These are phyloP conservation scores for Candida ulmi DNA, from an alignment of 805 yeast species.

Conservation along the genomic window DNA sequence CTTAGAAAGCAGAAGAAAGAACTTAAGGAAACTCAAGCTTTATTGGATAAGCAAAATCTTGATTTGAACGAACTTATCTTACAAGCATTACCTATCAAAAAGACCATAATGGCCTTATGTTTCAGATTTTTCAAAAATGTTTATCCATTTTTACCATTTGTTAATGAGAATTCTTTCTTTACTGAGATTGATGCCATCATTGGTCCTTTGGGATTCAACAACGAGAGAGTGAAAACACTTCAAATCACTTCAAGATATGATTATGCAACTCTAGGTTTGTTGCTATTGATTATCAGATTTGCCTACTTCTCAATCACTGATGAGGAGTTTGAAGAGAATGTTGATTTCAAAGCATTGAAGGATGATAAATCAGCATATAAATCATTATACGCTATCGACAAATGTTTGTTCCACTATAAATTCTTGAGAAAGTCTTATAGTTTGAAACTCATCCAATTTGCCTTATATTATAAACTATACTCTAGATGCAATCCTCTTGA, in stretches of 20 bases:
- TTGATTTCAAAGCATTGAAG: slow-evolving; percentile 2
- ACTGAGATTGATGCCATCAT: slow-evolving; percentile 13
- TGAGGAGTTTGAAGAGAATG: slow-evolving; percentile 6
- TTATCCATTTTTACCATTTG: slow-evolving; percentile 21
- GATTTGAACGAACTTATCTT: slow-evolving; percentile 10
- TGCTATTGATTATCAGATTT: slow-evolving; percentile 18
- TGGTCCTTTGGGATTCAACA: slow-evolving; percentile 2
- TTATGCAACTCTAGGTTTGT: slow-evolving; percentile 17
- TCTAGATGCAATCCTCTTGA: slow-evolving; percentile 47
- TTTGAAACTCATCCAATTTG: slow-evolving; percentile 47
- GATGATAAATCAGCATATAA: slow-evolving; percentile 8
- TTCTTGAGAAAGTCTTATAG: slow-evolving; percentile 37
- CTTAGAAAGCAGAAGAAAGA: slow-evolving; percentile 10
- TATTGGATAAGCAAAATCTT: neutral
- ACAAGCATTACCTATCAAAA: slow-evolving; percentile 13
- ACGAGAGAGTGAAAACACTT: slow-evolving; percentile 3
- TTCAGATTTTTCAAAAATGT: slow-evolving; percentile 20
- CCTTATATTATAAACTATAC: slow-evolving; percentile 43
- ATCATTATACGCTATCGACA: slow-evolving; percentile 7
- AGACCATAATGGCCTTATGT: slow-evolving; percentile 10
- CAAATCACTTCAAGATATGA: slow-evolving; percentile 15
- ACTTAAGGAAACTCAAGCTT: slow-evolving; percentile 4
- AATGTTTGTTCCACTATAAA: slow-evolving; percentile 48
- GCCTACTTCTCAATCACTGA: slow-evolving; percentile 14
- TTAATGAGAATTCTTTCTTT: slow-evolving; percentile 18